Base-by-base conservation (phyloP, 768 basidiomycete species). In the Candolleomyces eurysporus region DNA sequence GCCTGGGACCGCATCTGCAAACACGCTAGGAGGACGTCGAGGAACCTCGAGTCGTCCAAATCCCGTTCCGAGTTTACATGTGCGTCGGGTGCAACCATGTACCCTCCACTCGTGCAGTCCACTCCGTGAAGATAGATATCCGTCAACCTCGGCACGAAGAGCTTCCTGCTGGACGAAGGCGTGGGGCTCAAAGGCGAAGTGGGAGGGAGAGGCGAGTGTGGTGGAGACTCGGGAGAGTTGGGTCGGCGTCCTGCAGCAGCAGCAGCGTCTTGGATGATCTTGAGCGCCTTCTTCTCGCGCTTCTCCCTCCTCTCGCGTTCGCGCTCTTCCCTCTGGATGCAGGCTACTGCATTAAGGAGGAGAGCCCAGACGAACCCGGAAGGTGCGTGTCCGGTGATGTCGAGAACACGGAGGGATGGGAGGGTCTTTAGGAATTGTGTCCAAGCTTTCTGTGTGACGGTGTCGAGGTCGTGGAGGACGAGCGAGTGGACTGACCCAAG, bases 381-480 rank as follows among this genome's bases (percentile, higher is more conserved):
- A 6, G 78, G 77, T n/a, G 74, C 68, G 49, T 72, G 61, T 0
- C 78, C 78, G 21, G 66, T 66, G 26, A 78, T 70, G 59, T 77
- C 74, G 8, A 79, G 61, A 30, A 77, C 69, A 9, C 74, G 73
- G 32, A 79, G 69, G 14, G 69, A 71, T 3, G 71, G 66, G 9
- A 78, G 65, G 5, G 58, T 58, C 26, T 66, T 60, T 13, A 78
- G 69, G 22, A 78, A 67, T 17, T 62, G 66, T 1, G 71, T 65
- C 78, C 78, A 79, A 6, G 76, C 70, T 59, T 72, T 77, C 62
- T 78, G 77, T 0, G 78, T 78, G 30, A 78, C 64, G 36, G 76
- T 68, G 62, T 77, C 75, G 40, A 77, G 59, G 57, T 75, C 72
- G 54, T 77, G 75, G 4, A 79, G 66, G 1, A 71, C 72, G 40